Evolutionary conservation across 78 protist species (phyloP), one percentile per base, ranked within the genome.

Genomic region (Chrysochromulina parva): DNA sequence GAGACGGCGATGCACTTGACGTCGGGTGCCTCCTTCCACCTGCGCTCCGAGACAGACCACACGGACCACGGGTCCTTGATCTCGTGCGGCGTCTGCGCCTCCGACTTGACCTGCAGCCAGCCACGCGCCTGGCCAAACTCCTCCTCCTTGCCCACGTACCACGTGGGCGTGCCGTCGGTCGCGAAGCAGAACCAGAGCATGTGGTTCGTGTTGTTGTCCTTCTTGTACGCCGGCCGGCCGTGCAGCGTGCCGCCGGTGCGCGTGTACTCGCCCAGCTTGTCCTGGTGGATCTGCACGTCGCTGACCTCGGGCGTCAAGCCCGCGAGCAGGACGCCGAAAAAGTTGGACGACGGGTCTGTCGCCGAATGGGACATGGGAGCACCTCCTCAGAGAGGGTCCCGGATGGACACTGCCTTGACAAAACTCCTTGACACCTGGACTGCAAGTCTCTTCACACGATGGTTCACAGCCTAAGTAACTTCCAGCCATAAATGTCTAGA

Each of bases 121-220:
- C 78, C 78, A 14, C 78, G 78, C 14, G 78, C n/a, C 78, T 69
- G 53, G 2, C 78, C 78, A 38, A 28, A 69, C 50, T 69, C 78
- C 14, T 69, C 78, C n/a, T 16, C 11, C 78, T 69, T 69, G 50
- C 78, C 78, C 13, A 69, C 78, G 14, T 69, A 69, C 78, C 78
- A 69, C 78, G 78, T 69, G 3, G 78, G 78, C 14, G 14, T 14
- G 78, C 28, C 53, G 11, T 58, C 62, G 11, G 38, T 14, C n/a
- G 78, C 78, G 1, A 3, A 16, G 24, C 50, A 2, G 48, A 69
- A 69, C 78, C 78, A 69, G 53, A 69, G 38, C 78, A 69, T 69
- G 78, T 69, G 78, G 50, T 69, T 69, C 50, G 78, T 69, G 50
- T 69, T 69, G 78, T 69, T 69, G 78, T 69, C 78, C 78, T 69